phyloP scores from a whole-genome alignment of 2,329 filamentous ascomycete species.

The Colletotrichum simmondsii region DNA sequence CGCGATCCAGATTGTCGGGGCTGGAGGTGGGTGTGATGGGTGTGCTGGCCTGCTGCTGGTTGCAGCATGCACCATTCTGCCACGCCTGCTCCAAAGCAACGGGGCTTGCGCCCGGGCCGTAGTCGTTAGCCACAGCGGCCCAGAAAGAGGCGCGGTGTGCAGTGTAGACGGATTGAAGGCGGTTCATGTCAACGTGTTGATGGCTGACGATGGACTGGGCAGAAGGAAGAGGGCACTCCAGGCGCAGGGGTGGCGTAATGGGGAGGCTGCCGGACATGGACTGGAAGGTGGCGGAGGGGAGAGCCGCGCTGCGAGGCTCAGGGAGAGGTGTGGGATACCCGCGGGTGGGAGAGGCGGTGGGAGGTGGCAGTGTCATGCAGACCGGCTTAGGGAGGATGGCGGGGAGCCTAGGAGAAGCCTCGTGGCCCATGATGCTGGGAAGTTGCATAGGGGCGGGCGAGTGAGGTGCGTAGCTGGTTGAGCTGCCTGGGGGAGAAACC shows the following conservation, averaged over 20 bases:
- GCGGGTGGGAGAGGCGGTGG: constrained; percentile 47
- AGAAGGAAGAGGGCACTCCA: constrained; percentile 67
- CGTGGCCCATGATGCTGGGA: constrained; percentile 62
- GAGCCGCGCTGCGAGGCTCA: constrained; percentile 57
- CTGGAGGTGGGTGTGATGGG: constrained; percentile 66
- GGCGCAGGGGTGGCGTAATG: constrained; percentile 61
- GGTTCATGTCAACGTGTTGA: constrained; percentile 69
- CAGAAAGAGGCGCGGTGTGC: constrained; percentile 79
- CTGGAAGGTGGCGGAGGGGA: constrained; percentile 54
- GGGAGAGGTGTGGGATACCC: constrained; percentile 53
- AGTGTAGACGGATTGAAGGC: constrained; percentile 77
- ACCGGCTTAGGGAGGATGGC: constrained; percentile 75
- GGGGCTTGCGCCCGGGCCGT: constrained; percentile 72
- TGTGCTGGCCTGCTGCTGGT: constrained; percentile 50
- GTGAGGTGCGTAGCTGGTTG: constrained; percentile 55
- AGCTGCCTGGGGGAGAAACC: constrained; percentile 58
- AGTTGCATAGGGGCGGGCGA: constrained; percentile 61
- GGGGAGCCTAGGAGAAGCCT: constrained; percentile 62
- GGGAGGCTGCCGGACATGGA: constrained; percentile 37
- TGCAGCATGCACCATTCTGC: constrained; percentile 60
- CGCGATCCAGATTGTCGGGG: constrained; percentile 57
- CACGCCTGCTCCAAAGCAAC: constrained; percentile 78
- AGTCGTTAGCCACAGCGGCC: constrained; percentile 77
- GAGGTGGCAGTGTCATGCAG: constrained; percentile 57
- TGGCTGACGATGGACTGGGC: constrained; percentile 45